These are phyloP conservation scores for Lachnellula cervina DNA, from an alignment of 2,329 filamentous ascomycete species.

Conservation along the genomic window DNA sequence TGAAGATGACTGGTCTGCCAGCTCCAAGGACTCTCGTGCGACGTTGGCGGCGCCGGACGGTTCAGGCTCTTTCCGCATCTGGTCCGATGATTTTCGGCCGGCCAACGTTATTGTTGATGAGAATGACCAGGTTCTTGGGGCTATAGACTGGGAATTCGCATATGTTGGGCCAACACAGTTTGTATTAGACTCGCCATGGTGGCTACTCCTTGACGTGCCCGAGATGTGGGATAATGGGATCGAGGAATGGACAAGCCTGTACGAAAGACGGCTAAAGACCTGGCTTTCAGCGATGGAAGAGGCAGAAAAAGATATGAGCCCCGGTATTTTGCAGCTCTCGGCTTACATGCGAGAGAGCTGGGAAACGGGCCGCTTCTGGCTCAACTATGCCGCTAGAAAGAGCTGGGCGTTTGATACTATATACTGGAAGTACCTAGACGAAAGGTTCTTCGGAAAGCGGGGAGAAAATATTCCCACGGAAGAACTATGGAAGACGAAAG, in stretches of 20 bases:
- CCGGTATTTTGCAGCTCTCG: neutral
- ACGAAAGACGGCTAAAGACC: neutral
- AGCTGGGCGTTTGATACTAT: neutral
- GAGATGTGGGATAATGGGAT: conserved; percentile 32
- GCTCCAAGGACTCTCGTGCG: conserved; percentile 4
- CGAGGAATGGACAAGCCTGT: neutral
- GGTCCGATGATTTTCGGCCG: conserved; percentile 32
- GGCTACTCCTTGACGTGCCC: conserved; percentile 22
- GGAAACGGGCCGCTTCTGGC: neutral
- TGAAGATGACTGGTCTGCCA: conserved; percentile 29
- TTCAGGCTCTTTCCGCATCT: conserved; percentile 26
- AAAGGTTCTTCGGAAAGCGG: neutral
- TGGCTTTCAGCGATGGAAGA: neutral
- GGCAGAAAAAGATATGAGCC: neutral
- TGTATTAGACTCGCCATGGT: conserved; percentile 33
- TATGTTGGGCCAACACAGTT: neutral
- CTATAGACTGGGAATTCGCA: neutral
- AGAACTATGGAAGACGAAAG: neutral
- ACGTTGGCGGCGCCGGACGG: conserved; percentile 12
- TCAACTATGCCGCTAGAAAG: neutral
- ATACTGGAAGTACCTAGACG: neutral
- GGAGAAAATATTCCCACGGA: neutral
- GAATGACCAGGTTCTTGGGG: conserved; percentile 14
- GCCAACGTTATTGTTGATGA: conserved; percentile 32
- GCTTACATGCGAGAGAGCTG: neutral